Conservation (phyloP, 2,329 filamentous ascomycete species). For the Aspergillus sp. region DNA sequence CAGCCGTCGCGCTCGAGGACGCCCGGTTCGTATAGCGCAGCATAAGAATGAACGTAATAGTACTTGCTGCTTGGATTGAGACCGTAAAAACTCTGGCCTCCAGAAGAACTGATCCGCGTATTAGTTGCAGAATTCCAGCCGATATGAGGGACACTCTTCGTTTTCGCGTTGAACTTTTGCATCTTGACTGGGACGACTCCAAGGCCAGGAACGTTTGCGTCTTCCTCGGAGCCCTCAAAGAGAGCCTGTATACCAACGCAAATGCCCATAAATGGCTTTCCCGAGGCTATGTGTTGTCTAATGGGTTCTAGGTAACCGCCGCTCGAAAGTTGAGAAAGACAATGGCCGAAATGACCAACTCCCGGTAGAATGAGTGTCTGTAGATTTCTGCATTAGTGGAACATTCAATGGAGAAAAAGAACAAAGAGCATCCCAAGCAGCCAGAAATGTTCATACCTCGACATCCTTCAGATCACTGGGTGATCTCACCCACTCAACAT, state of each 20-base stretch:
- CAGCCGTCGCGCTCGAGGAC: constrained; percentile 81
- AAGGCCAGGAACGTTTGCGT: constrained; percentile 71
- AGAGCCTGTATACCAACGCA: constrained; percentile 93
- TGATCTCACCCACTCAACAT: constrained; percentile 86
- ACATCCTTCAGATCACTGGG: constrained; percentile 84
- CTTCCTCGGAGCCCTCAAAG: constrained; percentile 84
- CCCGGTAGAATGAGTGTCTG: constrained; percentile 94
- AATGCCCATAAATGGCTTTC: constrained; percentile 98
- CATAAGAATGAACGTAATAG: constrained; percentile 98
- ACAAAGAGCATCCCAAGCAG: background rate
- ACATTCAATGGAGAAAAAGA: background rate
- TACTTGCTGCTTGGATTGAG: constrained; percentile 85
- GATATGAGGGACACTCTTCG: constrained; percentile 97
- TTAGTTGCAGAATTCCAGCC: constrained; percentile 91
- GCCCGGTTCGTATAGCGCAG: constrained; percentile 73
- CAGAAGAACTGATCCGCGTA: constrained; percentile 45
- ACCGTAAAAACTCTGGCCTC: constrained; percentile 70
- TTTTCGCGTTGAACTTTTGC: constrained; percentile 73
- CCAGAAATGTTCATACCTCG: constrained; percentile 63
- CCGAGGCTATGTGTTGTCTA: constrained; percentile 77
- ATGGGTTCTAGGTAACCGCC: constrained; percentile 86
- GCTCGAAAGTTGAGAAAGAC: constrained; percentile 78
- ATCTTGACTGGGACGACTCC: constrained; percentile 73
- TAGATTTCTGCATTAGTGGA: background rate
- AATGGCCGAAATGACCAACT: constrained; percentile 97